Conservation (phyloP, 1,284 basidiomycete species). For the Boletus smithii region DNA sequence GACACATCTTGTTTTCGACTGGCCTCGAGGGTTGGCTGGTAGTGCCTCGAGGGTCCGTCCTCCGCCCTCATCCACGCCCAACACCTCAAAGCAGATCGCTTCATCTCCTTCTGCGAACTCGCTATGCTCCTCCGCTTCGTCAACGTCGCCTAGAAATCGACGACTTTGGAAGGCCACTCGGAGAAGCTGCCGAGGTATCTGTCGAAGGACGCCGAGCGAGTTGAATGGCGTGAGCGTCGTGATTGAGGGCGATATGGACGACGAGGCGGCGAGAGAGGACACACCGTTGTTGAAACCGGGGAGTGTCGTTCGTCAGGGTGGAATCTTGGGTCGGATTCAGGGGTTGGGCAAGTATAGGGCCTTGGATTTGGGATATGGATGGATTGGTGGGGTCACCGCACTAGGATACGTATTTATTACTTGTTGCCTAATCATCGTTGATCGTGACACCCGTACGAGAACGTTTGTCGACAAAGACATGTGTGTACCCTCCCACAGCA, state of each 20-base stretch:
- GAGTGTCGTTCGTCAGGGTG: constrained; percentile 18
- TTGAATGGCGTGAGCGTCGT: constrained; percentile 17
- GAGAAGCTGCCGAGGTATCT: background rate
- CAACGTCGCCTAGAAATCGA: constrained; percentile 81
- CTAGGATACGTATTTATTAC: too few species aligned
- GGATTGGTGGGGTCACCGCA: too few species aligned
- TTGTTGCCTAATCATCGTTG: too few species aligned
- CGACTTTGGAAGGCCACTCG: constrained; percentile 81
- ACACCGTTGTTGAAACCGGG: constrained; percentile 30
- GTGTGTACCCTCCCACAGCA: constrained; percentile 75
- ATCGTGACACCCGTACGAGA: constrained; percentile 55
- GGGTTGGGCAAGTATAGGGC: constrained; percentile 22
- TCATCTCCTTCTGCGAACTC: too few species aligned
- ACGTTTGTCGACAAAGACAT: constrained; percentile 67
- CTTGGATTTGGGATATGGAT: too few species aligned
- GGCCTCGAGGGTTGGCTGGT: too few species aligned
- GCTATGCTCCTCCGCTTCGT: too few species aligned
- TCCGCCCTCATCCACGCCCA: too few species aligned
- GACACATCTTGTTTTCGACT: too few species aligned
- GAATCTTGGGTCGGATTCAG: constrained; percentile 30
- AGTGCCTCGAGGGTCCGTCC: too few species aligned
- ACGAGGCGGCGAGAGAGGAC: constrained; percentile 16
- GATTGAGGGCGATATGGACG: constrained; percentile 22
- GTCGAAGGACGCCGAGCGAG: constrained; percentile 8
- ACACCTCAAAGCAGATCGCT: too few species aligned